Evolutionary conservation across 345 rosid genomes (phyloP), one percentile per base, ranked within the genome.

Genomic region (Populus tremula): DNA sequence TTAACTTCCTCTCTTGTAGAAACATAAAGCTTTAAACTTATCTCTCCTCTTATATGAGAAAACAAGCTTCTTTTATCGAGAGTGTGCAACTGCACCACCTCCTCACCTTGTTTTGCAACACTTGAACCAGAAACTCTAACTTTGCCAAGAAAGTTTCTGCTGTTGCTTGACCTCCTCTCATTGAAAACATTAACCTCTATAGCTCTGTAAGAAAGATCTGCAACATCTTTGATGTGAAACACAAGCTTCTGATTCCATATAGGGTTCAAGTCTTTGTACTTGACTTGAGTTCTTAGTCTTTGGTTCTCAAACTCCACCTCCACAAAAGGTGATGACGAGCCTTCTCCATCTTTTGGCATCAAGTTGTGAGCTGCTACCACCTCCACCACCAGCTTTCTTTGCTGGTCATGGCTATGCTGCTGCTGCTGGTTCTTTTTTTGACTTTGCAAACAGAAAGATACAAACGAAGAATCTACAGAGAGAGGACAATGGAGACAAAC

Each of bases 281-380:
- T 88, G 36, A 88, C 92, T 36, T 85, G 89, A 3, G 94, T 90
- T 67, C 90, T 81, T 5, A 82, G 78, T 20, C 87, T 87, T 47
- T 89, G 92, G 79, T 82, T 86, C 75, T 90, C 97, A 36, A 92
- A 88, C 85, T 89, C 90, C 7, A 92, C 88, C 73, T 92, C 92
- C 1, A 88, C 97, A 64, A 90, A 92, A 1, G 97, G 88, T 2
- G 94, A 90, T 1, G 94, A 86, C 0, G 97, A 92, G 0, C 97
- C 91, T 84, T 92, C 92, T 2, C 94, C 94, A 27, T 92, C 97
- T 82, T 92, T 92, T 6, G 97, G 92, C 88, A 92, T 90, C 62
- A 92, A 77, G 87, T 90, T 90, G 80, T 89, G 94, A 0, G 97
- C 94, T 5, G 86, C 92, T 18, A 88, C 84, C 38, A 89, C 87